A percentile compares a stretch with the other conserved stretches of the same genome.
Conservation (phyloP, 2,329 filamentous ascomycete genomes). For the Fusarium guadeloupense region DNA sequence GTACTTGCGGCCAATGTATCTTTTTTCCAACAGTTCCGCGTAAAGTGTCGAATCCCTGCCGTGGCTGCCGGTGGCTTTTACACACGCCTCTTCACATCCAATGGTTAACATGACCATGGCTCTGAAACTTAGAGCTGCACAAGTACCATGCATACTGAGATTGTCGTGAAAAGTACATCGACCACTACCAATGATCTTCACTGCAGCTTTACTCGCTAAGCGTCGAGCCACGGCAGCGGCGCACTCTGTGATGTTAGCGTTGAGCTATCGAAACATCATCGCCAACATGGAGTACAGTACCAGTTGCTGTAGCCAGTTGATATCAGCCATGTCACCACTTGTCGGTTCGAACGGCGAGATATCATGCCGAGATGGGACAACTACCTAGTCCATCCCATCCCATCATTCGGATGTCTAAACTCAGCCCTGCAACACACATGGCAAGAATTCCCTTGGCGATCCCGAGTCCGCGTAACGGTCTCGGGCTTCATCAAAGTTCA, state of each 20-base stretch:
- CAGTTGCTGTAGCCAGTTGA: constrained; percentile 1
- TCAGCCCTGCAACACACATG: constrained; percentile 25
- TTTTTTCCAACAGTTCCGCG: constrained; percentile 9
- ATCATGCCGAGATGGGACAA: constrained; percentile 10
- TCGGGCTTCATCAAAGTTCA: constrained; percentile 8
- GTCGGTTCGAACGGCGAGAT: not conserved
- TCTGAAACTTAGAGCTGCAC: not conserved
- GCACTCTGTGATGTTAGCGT: constrained; percentile 14
- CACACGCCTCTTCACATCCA: constrained; percentile 15
- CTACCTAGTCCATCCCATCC: constrained; percentile 16
- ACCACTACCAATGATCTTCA: constrained; percentile 12
- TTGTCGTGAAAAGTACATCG: constrained; percentile 3
- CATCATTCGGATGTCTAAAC: constrained; percentile 1
- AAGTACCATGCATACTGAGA: constrained; percentile 1
- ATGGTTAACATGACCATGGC: no score
- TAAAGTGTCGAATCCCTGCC: constrained; percentile 8
- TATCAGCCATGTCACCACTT: constrained; percentile 21
- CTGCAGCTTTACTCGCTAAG: constrained; percentile 3
- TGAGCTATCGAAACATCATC: constrained; percentile 4
- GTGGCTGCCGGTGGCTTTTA: constrained; percentile 14
- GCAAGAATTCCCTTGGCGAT: constrained; percentile 1
- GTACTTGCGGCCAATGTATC: constrained; percentile 30
- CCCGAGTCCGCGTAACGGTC: constrained; percentile 28
- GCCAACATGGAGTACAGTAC: constrained; percentile 6
- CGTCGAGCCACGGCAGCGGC: constrained; percentile 21